Evolutionary conservation across 768 basidiomycete genomes (phyloP).

Genomic region (Suillus subalutaceus): DNA sequence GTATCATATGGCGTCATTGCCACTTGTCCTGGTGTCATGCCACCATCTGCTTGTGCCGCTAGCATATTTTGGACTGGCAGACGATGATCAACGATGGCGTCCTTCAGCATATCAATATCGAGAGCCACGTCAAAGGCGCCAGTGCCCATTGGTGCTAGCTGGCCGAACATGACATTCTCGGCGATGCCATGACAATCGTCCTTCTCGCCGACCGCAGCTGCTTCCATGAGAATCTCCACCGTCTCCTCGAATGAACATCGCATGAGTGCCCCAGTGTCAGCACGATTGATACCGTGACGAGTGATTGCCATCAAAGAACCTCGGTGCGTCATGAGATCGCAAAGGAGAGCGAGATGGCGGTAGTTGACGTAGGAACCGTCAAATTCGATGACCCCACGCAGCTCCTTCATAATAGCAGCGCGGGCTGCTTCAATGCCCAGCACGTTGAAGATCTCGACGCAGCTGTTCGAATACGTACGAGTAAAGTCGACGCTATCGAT

Average conservation of each 20-base stretch:
- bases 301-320: slow-evolving; percentile 97
- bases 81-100: slow-evolving; percentile 96
- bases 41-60: slow-evolving; percentile 77
- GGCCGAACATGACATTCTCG: slow-evolving; percentile 99
- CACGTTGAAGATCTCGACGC: slow-evolving; percentile 91
- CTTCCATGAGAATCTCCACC: slow-evolving; percentile 98
- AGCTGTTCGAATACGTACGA: slow-evolving; percentile 96
- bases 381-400: slow-evolving; percentile 96
- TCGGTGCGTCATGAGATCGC: slow-evolving; percentile 97
- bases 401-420: slow-evolving; percentile 90
- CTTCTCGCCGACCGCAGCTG: slow-evolving; percentile 96
- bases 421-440: slow-evolving; percentile 97
- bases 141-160: slow-evolving; percentile 99
- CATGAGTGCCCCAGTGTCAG: slow-evolving; percentile 99
- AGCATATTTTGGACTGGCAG: slow-evolving; percentile 84
- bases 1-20: slow-evolving; percentile 98
- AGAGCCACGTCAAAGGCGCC: slow-evolving; percentile 95
- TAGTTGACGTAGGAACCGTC: slow-evolving; percentile 99
- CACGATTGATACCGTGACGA: slow-evolving; percentile 98
- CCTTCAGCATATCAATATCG: slow-evolving; percentile 98
- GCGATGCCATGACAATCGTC: slow-evolving; percentile 98
- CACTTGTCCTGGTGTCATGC: slow-evolving; percentile 89
- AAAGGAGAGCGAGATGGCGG: slow-evolving; percentile 93
- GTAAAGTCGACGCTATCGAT: slow-evolving; percentile 93
- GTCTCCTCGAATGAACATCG: slow-evolving; percentile 99